A percentile compares a stretch with the other conserved stretches of the same genome.
These are phyloP conservation scores for Xylaria sp. DNA, from an alignment of 2,329 filamentous ascomycete species.

Conservation along the genomic window DNA sequence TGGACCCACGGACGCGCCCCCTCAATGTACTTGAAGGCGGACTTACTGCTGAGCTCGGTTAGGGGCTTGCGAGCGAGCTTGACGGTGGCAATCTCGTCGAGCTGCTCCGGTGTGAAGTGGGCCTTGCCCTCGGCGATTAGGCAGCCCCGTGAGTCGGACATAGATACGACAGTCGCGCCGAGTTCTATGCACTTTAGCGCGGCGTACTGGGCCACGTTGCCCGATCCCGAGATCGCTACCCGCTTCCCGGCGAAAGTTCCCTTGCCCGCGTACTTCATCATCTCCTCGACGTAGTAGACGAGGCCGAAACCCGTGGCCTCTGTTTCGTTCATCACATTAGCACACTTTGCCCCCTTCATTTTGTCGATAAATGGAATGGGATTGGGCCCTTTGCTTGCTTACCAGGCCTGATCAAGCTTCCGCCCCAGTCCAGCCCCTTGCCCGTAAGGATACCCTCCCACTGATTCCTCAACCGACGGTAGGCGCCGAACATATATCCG, in stretches of 20 bases:
- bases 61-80: conserved; percentile 90
- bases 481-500: conserved; percentile 93
- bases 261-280: conserved; percentile 90
- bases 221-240: conserved; percentile 94
- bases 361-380: not conserved
- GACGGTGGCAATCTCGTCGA: conserved; percentile 81
- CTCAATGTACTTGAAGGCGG: conserved; percentile 82
- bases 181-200: conserved; percentile 97
- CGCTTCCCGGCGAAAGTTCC: conserved; percentile 90
- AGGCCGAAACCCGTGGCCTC: conserved; percentile 98
- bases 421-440: conserved; percentile 94
- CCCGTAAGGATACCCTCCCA: conserved; percentile 98
- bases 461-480: conserved; percentile 86
- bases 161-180: conserved; percentile 88
- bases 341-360: not conserved
- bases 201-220: conserved; percentile 97
- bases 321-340: conserved; percentile 39
- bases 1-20: conserved; percentile 92
- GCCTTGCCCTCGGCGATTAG: conserved; percentile 77
- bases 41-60: conserved; percentile 71
- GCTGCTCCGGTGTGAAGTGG: conserved; percentile 80
- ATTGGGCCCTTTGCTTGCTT: conserved; percentile 31
- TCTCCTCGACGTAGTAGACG: conserved; percentile 95
- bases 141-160: conserved; percentile 90
- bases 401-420: conserved; percentile 86